Percentiles rank a stretch among this genome's conserved stretches.
Conservation (phyloP, 331 rosid species). For the Erythrophleum ivorense region DNA sequence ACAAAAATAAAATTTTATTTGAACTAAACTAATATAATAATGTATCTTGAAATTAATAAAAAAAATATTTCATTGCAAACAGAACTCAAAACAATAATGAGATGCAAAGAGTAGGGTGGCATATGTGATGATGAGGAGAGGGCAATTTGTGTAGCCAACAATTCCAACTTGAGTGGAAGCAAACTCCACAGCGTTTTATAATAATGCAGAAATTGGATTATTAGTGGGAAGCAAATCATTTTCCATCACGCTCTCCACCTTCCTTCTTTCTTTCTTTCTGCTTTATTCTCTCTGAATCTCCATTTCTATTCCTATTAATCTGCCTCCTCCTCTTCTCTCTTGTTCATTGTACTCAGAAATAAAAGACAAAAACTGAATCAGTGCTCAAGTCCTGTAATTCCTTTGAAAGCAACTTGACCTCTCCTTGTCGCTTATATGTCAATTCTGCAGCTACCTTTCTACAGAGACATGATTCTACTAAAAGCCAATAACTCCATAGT, state of each 20-base stretch:
- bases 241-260: neutral
- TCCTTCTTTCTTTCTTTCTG: neutral
- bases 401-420: neutral
- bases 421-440: neutral
- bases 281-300: neutral
- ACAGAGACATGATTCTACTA: too few species aligned
- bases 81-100: too few species aligned
- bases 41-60: too few species aligned
- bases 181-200: slow-evolving; percentile 9
- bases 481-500: too few species aligned
- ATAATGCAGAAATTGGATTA: neutral
- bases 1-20: too few species aligned
- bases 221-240: slow-evolving; percentile 13
- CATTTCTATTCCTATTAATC: neutral
- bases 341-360: neutral
- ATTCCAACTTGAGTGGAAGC: slow-evolving; percentile 28
- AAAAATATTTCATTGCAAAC: too few species aligned
- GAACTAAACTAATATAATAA: too few species aligned
- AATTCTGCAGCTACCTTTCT: neutral
- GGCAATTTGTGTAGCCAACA: neutral
- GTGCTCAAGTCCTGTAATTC: neutral
- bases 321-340: neutral
- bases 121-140: slow-evolving; percentile 31
- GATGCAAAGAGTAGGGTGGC: slow-evolving; percentile 17
- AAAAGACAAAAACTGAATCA: neutral